Base-by-base conservation (phyloP, 495 filamentous ascomycete genomes). In the Hypomontagnella submonticulosa region DNA sequence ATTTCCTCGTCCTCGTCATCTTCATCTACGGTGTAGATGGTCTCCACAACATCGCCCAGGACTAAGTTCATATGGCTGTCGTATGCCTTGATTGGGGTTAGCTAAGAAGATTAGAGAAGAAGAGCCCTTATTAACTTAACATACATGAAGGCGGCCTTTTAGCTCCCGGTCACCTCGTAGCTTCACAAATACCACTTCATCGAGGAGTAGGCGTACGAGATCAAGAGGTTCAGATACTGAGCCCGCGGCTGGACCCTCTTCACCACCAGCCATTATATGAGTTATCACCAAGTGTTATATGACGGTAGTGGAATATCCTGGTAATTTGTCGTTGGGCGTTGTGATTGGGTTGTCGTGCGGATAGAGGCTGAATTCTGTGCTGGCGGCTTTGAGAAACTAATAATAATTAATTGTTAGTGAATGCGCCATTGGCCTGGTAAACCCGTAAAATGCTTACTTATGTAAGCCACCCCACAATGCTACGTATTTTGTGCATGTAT, bases 31-130 rank as follows among this genome's bases (percentile, higher is more conserved):
- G 93, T 77, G 75, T 97, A 99, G 55, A 99, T 90, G 5, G 93
- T 98, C 81, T 99, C 95, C 73, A 97, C 92, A 7, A 97, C 95
- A 44, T 99, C 96, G 4, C 96, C 95, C 2, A 99, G 83, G 4
- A 99, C 92, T n/a, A 98, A 79, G 73, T 99, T 99, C 86, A 95
- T 98, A 75, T 99, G 95, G 70, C 91, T 95, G 74, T 99, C 95
- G 75, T 97, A 99, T 32, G 94, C 95, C 96, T 99, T 69, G 8
- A 27, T 40, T 18, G 27, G 20, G 5, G 16, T 64, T 51, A 71
- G 61, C 41, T 18, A 38, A 43, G 47, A 55, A 54, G 7, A n/a
- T n/a, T n/a, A n/a, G n/a, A n/a, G n/a, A 12, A 5, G n/a, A 19
- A 37, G 13, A 11, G 44, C 19, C 2, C 36, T 44, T 16, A 43